Conservation (phyloP, 2,329 filamentous ascomycete genomes). For the Penicillium sp. region DNA sequence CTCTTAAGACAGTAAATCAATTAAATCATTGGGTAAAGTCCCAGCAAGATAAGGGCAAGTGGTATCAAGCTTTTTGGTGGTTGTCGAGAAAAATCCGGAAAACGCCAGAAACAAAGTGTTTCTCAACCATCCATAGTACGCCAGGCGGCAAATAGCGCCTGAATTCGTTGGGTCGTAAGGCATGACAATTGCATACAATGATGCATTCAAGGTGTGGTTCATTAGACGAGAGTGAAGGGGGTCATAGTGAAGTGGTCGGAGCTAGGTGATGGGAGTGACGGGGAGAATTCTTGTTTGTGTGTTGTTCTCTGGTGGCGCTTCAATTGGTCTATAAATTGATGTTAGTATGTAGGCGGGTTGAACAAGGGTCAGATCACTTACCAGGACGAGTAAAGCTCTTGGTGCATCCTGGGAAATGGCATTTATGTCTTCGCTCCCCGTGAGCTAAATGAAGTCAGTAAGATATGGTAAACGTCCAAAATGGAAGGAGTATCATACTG, state of each 20-base stretch:
- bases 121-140: slow-evolving; percentile 5
- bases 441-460: slow-evolving; percentile 31
- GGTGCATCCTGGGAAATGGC: slow-evolving; percentile 37
- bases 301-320: slow-evolving; percentile 41
- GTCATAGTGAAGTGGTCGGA: slow-evolving; percentile 23
- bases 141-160: slow-evolving; percentile 5
- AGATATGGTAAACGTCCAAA: background rate
- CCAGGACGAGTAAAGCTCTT: slow-evolving; percentile 47
- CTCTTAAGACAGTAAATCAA: background rate
- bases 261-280: slow-evolving; percentile 23
- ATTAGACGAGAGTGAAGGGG: slow-evolving; percentile 16
- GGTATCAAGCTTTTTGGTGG: slow-evolving; percentile 3
- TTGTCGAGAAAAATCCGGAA: background rate
- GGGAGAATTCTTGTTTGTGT: slow-evolving; percentile 29
- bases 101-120: slow-evolving; percentile 5
- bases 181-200: slow-evolving; percentile 8
- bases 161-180: slow-evolving; percentile 4
- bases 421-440: slow-evolving; percentile 44
- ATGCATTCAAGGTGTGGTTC: background rate
- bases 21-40: background rate
- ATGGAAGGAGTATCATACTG: slow-evolving; percentile 28
- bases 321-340: slow-evolving; percentile 34
- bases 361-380: slow-evolving; percentile 18
- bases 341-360: background rate
- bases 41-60: background rate